Evolutionary conservation across 1,284 basidiomycete species (phyloP), one percentile per base, ranked within the genome.

Genomic region (Golubevia sp.): DNA sequence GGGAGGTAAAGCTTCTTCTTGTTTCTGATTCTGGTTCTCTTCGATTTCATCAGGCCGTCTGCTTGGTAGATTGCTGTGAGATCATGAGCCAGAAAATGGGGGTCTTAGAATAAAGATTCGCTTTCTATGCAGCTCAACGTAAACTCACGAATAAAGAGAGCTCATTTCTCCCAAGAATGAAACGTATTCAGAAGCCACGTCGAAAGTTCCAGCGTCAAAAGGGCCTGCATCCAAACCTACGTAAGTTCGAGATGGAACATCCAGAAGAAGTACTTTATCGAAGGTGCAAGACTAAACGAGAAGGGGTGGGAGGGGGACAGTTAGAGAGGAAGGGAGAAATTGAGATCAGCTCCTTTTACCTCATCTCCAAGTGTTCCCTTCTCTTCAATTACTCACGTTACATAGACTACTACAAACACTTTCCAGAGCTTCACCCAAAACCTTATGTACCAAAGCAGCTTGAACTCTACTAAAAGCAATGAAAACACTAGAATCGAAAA

Each of bases 401-500:
- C 58, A 65, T 6, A 66, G 48, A 25, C 49, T 51, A 44, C 64
- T 58, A 26, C 55, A 51, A 4, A 64, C 20, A 18, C 25, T 15
- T 20, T 70, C 69, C 3, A 70, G 5, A 11, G 63, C 59, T 26
- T 68, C 63, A 51, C 66, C 66, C 3, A 68, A 55, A 24, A 62
- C 66, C 27, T 63, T 58, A 44, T 75, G 67, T 38, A 75, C 69
- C 55, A 79, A 11, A 34, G 30, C 30, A 11, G 30, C 4, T 67
- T 13, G 73, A 18, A 79, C 49, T 50, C 75, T 70, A 55, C 77
- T 80, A 48, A 81, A 75, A 21, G 80, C 80, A 7, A 82, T 69
- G 61, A 77, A 74, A 13, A 77, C 70, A 38, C 73, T 77, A 7
- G 75, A 71, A 49, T 83, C 77, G 59, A 74, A 76, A 58, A 83